Conservation (phyloP, 768 basidiomycete genomes). For the Sporobolomyces roseus region DNA sequence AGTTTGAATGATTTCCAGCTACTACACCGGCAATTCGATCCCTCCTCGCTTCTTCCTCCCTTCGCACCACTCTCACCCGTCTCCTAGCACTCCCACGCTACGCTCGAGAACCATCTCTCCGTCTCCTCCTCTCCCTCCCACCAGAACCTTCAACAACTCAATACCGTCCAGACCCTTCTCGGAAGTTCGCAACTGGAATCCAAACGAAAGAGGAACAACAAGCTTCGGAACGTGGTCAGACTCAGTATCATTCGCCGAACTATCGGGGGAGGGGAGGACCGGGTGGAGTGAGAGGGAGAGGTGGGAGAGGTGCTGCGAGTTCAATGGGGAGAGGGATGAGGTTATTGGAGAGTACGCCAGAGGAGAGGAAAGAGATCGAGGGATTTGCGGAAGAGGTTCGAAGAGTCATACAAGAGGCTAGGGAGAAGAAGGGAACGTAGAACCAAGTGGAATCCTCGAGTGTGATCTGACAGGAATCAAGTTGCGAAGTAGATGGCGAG, state of each 20-base stretch:
- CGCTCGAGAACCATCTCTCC: constrained; percentile 19
- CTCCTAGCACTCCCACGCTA: constrained; percentile 26
- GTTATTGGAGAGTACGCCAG: constrained; percentile 24
- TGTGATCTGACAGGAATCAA: neutral
- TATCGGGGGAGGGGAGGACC: constrained; percentile 8
- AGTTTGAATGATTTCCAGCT: neutral
- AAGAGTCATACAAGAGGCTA: constrained; percentile 6
- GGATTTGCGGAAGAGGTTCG: constrained; percentile 19
- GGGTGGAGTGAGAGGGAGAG: neutral
- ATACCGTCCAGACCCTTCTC: constrained; percentile 21
- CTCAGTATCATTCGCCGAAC: neutral
- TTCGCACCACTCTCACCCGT: constrained; percentile 16
- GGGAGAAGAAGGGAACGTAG: constrained; percentile 8
- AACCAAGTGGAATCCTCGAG: too few species aligned
- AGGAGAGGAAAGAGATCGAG: constrained; percentile 26
- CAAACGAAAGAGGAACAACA: neutral
- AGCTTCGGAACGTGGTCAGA: neutral
- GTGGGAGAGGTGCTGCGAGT: neutral
- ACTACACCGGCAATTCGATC: constrained; percentile 16
- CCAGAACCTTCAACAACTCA: neutral
- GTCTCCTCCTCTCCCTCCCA: constrained; percentile 28
- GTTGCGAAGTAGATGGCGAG: neutral
- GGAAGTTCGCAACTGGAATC: constrained; percentile 24
- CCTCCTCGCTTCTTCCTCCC: constrained; percentile 15
- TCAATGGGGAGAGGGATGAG: neutral